These are phyloP conservation scores for Phytophthora meadii DNA, from an alignment of 352 stramenopile species.

Conservation along the genomic window DNA sequence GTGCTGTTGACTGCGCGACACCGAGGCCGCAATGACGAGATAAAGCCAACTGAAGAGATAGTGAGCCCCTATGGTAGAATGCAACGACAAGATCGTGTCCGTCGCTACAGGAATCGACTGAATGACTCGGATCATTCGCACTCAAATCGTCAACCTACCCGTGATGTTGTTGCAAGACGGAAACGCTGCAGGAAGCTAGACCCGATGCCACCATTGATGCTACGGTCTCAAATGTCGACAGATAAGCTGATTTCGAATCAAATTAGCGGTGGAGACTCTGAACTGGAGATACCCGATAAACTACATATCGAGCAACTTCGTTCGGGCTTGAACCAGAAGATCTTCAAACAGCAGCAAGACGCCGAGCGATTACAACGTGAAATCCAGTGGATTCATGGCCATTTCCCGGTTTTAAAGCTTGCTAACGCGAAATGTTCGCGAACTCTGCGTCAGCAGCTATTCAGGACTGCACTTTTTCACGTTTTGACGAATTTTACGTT, in stretches of 20 bases:
- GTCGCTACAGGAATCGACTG: conserved; percentile 1
- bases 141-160: not conserved
- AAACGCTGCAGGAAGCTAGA: conserved; percentile 27
- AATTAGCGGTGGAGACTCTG: not conserved
- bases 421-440: conserved; percentile 55
- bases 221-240: not conserved
- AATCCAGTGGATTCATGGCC: conserved; percentile 69
- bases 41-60: conserved; percentile 1
- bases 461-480: conserved; percentile 42
- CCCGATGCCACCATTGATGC: conserved; percentile 9
- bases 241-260: conserved; percentile 11
- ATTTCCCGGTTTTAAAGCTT: conserved; percentile 64
- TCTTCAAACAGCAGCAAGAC: conserved; percentile 9
- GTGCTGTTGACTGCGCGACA: conserved; percentile 9
- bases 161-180: conserved; percentile 5
- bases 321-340: conserved; percentile 14
- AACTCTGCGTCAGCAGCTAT: conserved; percentile 46
- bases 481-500: conserved; percentile 32
- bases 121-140: conserved; percentile 2
- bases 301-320: conserved; percentile 18
- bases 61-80: conserved; percentile 30
- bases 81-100: conserved; percentile 5
- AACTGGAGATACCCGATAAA: conserved; percentile 2
- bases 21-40: conserved; percentile 2
- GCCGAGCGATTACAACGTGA: conserved; percentile 39